Evolutionary conservation across 2,329 filamentous ascomycete species (phyloP), one percentile per base, ranked within the genome.

Genomic region (Colletotrichum sp.): DNA sequence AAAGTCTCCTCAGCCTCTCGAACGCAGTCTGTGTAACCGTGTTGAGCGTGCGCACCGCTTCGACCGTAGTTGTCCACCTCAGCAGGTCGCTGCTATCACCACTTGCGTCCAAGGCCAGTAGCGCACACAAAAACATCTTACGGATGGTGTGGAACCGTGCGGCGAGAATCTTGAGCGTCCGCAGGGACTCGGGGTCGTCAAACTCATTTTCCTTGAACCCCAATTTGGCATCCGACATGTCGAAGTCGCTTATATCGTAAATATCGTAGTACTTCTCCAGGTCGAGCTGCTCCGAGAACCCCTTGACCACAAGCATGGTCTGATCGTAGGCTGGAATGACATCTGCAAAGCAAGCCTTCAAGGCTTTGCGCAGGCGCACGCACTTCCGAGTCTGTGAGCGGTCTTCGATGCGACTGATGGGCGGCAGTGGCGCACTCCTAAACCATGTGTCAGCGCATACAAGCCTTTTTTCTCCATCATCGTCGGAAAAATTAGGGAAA

Each of bases 261-360:
- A 96, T 94, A 81, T 99, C 96, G 80, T 97, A 95, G 82, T 98
- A 98, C 85, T 96, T 97, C 80, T 98, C 95, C 59, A 99, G 87
- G 81, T 98, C 95, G 65, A 94, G 91, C 81, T 94, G 92, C 82
- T 96, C 93, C 3, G 96, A 92, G 71, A 98, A 92, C 1, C 90
- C 91, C 81, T 93, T 93, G 24, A 99, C 88, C 5, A 89, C 89
- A 55, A 89, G 88, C 77, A 93, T 94, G 15, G 94, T 92, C 79
- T 95, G 91, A 69, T 93, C 91, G 80, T 96, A 96, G 26, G 91
- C 90, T 59, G 93, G 90, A 55, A 98, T 92, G 68, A 94, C 90
- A 16, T 93, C 91, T 52, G 90, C 90, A 77, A 98, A 92, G 76
- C 92, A 93, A 63, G 90, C 90, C 68, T 92, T 92, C 8, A 99